Conservation (phyloP, 352 stramenopile genomes). For the Hyaloperonospora brassicae region DNA sequence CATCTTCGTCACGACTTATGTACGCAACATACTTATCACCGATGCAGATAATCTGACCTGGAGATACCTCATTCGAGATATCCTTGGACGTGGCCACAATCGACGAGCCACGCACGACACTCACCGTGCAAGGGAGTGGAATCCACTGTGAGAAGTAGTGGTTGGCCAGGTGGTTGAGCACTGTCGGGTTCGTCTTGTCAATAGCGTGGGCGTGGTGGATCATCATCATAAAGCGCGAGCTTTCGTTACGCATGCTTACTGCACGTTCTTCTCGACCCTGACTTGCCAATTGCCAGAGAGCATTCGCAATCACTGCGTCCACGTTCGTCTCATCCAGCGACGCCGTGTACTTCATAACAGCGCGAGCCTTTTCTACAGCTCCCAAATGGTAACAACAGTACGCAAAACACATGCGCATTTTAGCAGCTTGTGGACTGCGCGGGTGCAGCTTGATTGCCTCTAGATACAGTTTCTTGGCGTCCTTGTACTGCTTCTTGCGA, state of each 20-base stretch:
- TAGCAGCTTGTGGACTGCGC: slow-evolving; percentile 79
- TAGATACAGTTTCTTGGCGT: slow-evolving; percentile 90
- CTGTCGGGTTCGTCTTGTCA: slow-evolving; percentile 83
- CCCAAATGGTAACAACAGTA: slow-evolving; percentile 94
- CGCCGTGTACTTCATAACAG: slow-evolving; percentile 79
- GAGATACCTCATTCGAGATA: slow-evolving; percentile 80
- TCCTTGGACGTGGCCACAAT: slow-evolving; percentile 83
- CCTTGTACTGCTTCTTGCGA: slow-evolving; percentile 81
- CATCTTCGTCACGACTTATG: slow-evolving; percentile 58
- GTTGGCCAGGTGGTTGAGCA: slow-evolving; percentile 96
- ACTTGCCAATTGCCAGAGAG: slow-evolving; percentile 87
- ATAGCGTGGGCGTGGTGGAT: slow-evolving; percentile 87
- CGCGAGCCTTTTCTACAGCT: slow-evolving; percentile 78
- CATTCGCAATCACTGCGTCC: slow-evolving; percentile 90
- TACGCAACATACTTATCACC: slow-evolving; percentile 88
- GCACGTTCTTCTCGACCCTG: slow-evolving; percentile 65
- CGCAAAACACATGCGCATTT: slow-evolving; percentile 93
- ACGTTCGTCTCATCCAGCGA: slow-evolving; percentile 89
- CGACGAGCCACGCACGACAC: slow-evolving; percentile 78
- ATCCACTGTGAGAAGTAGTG: slow-evolving; percentile 98
- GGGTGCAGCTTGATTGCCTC: slow-evolving; percentile 92
- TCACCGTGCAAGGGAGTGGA: slow-evolving; percentile 79
- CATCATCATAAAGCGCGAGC: slow-evolving; percentile 87
- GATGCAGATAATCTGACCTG: slow-evolving; percentile 90
- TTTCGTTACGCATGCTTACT: slow-evolving; percentile 76